Conservation (phyloP, 2,329 filamentous ascomycete genomes). For the Orbilia oligospora region DNA sequence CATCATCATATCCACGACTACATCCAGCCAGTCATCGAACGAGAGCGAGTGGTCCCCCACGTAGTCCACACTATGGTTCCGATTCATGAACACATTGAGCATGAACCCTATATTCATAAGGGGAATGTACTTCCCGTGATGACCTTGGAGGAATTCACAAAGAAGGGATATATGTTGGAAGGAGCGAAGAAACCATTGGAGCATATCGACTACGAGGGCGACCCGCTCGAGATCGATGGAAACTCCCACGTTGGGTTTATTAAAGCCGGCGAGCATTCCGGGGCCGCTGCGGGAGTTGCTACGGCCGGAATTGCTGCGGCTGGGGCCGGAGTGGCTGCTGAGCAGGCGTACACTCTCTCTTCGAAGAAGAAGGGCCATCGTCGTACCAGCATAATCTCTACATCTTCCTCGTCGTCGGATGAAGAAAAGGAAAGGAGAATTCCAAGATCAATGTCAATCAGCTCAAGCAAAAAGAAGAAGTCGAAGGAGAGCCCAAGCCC, state of each 20-base stretch:
- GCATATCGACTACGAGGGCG: constrained; percentile 64
- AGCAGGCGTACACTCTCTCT: constrained; percentile 33
- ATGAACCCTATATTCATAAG: constrained; percentile 76
- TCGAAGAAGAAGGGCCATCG: constrained; percentile 16
- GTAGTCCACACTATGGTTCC: constrained; percentile 80
- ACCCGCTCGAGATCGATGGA: constrained; percentile 24
- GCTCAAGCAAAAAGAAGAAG: constrained; percentile 13
- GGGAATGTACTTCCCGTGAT: constrained; percentile 76
- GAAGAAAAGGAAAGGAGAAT: constrained; percentile 32
- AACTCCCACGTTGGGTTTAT: constrained; percentile 30
- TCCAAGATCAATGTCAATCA: constrained; percentile 36
- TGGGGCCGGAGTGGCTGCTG: constrained; percentile 14
- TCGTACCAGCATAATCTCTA: constrained; percentile 20
- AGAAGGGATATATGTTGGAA: constrained; percentile 61
- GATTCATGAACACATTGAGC: constrained; percentile 80
- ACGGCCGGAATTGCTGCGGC: constrained; percentile 15
- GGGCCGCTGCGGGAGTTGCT: constrained; percentile 9
- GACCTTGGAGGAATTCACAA: constrained; percentile 75
- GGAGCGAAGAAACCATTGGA: constrained; percentile 51
- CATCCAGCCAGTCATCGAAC: constrained; percentile 79
- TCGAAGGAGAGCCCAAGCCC: constrained; percentile 25
- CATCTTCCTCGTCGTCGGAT: constrained; percentile 16
- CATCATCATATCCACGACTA: constrained; percentile 79
- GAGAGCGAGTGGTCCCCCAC: constrained; percentile 77
- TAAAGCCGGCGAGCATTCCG: constrained; percentile 4